phyloP scores from a whole-genome alignment of 1,284 basidiomycete genomes.

The Ustilago xerochloae region DNA sequence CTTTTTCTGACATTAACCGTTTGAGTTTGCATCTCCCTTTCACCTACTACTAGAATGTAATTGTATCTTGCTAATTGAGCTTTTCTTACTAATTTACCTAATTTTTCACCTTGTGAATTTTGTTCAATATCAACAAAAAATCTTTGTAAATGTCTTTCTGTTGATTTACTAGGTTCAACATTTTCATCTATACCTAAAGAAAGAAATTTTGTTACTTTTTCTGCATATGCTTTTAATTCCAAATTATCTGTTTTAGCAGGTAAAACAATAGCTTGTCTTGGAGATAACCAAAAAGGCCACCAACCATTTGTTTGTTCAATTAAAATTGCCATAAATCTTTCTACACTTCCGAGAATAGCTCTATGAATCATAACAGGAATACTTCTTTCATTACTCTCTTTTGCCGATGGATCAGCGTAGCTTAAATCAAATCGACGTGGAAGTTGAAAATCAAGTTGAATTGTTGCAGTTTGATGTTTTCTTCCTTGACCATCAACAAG shows the following conservation, averaged over 20 bases:
- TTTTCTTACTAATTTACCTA: slow-evolving; percentile 57
- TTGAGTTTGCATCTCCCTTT: slow-evolving; percentile 48
- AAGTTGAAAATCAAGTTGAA: slow-evolving; percentile 67
- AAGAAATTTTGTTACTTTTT: slow-evolving; percentile 35
- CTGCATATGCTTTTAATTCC: slow-evolving; percentile 33
- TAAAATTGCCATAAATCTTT: slow-evolving; percentile 66
- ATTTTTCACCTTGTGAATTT: slow-evolving; percentile 50
- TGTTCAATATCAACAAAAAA: slow-evolving; percentile 64
- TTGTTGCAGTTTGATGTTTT: slow-evolving; percentile 66
- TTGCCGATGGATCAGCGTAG: slow-evolving; percentile 44
- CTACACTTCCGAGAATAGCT: slow-evolving; percentile 66
- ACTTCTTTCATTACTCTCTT: slow-evolving; percentile 6
- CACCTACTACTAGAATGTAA: slow-evolving; percentile 63
- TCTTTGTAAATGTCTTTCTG: slow-evolving; percentile 42
- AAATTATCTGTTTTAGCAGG: slow-evolving; percentile 36
- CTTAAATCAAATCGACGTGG: slow-evolving; percentile 60
- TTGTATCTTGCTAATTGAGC: slow-evolving; percentile 59
- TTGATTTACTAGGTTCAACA: background rate
- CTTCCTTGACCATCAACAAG: slow-evolving; percentile 62
- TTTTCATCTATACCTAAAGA: slow-evolving; percentile 29
- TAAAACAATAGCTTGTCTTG: slow-evolving; percentile 62
- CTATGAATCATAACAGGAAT: slow-evolving; percentile 67
- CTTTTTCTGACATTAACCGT: slow-evolving; percentile 58
- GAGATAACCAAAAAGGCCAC: slow-evolving; percentile 67
- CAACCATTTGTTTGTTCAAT: slow-evolving; percentile 61